Evolutionary conservation across 1,284 basidiomycete species (phyloP), one percentile per base, ranked within the genome.

Genomic region (Ganoderma leucocontextum): DNA sequence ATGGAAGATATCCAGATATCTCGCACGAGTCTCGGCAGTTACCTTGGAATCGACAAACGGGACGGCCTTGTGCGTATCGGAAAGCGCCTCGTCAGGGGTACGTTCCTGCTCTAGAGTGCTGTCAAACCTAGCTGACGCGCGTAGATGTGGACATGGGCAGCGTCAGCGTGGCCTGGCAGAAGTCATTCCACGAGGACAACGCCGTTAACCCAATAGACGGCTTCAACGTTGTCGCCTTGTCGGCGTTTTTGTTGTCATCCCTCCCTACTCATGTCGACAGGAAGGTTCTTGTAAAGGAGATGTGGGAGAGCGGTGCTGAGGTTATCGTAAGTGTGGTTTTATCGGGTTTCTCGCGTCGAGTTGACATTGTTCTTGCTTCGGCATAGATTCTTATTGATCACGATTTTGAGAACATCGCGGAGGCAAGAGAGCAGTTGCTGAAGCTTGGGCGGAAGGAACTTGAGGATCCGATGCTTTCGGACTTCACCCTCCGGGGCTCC

Each of bases 231-330:
- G 78, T 98, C 44, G 95, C 93, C 0, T 78, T 99, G 41, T 95
- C 94, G 25, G 93, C 97, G 0, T 99, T 97, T 81, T 85, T 91
- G 75, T 83, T 99, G 0, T 91, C 93, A 17, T 88, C 92, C 8
- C 82, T 96, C 17, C 83, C 89, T 2, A 91, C 85, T 12, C 80
- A 88, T 53, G 74, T 87, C 9, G 86, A 89, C 6, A 88, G 93
- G 60, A 91, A 90, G 79, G 82, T 85, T 4, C 79, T 95, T 55
- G 85, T 97, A 8, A 89, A 91, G 74, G 89, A 94, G 74, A 93
- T 97, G 86, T 98, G 96, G 96, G 86, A 94, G 61, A 95, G 93
- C 72, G 94, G 93, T 39, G 95, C 95, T 41, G 88, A 92, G 74
- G 87, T 89, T 17, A 89, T 96, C 62, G 93, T 95, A 75, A 73